These are phyloP conservation scores for Luffa aegyptiaca DNA, from an alignment of 306 rosid species.

Conservation along the genomic window DNA sequence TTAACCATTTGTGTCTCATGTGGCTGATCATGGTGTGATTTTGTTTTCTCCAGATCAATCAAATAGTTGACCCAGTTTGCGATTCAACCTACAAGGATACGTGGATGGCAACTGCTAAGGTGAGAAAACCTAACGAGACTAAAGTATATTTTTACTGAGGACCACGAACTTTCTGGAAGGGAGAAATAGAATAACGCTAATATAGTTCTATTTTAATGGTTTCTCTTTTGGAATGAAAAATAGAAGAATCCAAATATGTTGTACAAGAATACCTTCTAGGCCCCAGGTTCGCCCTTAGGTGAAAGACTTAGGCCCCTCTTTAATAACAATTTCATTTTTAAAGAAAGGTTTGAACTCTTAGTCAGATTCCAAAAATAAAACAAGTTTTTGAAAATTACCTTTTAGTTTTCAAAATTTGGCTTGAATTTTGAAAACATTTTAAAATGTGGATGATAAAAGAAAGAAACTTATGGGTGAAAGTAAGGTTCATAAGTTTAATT, in stretches of 20 bases:
- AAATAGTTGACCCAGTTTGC: slow-evolving; percentile 63
- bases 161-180: background rate
- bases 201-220: background rate
- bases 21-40: slow-evolving; percentile 19
- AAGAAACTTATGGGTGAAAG: no score
- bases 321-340: no score
- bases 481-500: no score
- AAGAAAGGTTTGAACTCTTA: no score
- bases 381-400: no score
- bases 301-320: background rate
- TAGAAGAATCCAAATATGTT: no score
- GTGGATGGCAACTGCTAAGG: slow-evolving; percentile 98
- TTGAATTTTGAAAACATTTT: no score
- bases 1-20: background rate
- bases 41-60: slow-evolving; percentile 39
- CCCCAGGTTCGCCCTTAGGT: background rate
- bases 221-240: no score
- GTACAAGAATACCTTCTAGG: no score
- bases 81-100: slow-evolving; percentile 83
- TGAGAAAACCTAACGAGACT: slow-evolving; percentile 13
- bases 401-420: no score
- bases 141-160: background rate
- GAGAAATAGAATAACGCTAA: background rate
- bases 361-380: no score
- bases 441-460: no score